These are phyloP conservation scores for Pseudotsuga menziesii DNA, from an alignment of 75 land plant species.

Conservation along the genomic window DNA sequence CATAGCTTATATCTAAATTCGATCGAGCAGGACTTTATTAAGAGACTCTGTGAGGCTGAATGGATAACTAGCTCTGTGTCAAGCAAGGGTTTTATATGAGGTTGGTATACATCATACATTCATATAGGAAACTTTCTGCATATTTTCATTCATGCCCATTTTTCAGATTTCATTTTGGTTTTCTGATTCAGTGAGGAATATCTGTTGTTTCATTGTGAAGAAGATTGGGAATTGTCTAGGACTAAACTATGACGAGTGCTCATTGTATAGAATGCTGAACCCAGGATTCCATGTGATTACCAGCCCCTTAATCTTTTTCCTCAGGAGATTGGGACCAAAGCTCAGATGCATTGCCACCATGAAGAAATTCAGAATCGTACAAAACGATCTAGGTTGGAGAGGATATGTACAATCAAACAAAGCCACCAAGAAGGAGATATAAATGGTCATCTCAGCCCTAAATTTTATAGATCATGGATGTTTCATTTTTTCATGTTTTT, in stretches of 20 bases:
- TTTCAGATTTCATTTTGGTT: not conserved
- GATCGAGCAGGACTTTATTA: not conserved
- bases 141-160: not conserved
- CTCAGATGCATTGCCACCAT: not conserved
- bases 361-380: not conserved
- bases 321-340: not conserved
- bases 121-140: not conserved
- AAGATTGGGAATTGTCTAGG: not conserved
- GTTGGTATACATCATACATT: not conserved
- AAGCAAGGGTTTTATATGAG: not conserved
- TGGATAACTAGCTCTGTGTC: not conserved
- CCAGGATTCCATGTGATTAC: not conserved
- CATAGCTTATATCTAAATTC: constrained; percentile 1
- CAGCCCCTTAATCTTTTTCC: not conserved
- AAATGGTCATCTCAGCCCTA: not conserved
- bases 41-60: not conserved
- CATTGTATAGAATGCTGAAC: not conserved
- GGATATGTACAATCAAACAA: not conserved
- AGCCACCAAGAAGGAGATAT: not conserved
- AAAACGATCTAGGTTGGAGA: not conserved
- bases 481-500: not conserved
- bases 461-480: not conserved
- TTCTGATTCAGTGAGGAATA: not conserved
- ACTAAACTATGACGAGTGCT: not conserved
- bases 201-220: no score